Conservation (phyloP, 2,329 filamentous ascomycete genomes). For the Macrophomina tecta region DNA sequence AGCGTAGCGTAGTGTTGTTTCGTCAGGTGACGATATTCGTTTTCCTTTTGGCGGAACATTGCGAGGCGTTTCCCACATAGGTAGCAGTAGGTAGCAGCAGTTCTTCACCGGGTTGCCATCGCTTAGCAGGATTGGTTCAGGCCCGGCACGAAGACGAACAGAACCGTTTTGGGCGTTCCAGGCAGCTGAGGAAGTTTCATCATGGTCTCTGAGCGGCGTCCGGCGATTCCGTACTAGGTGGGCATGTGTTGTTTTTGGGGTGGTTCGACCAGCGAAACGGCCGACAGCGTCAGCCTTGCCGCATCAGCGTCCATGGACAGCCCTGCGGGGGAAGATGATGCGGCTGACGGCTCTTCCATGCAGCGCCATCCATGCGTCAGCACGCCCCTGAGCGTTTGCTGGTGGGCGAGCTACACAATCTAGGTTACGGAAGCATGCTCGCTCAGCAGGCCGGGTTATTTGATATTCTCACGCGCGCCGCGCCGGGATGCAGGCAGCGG, state of each 20-base stretch:
- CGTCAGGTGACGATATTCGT: constrained; percentile 3
- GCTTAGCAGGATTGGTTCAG: constrained; percentile 14
- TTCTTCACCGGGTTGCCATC: constrained; percentile 22
- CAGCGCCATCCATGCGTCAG: background rate
- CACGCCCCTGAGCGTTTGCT: constrained; percentile 7
- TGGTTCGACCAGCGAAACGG: constrained; percentile 15
- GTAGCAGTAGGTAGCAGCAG: constrained; percentile 26
- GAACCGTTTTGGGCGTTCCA: constrained; percentile 21
- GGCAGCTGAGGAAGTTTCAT: constrained; percentile 11
- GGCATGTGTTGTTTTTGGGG: constrained; percentile 3
- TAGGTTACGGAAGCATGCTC: constrained; percentile 5
- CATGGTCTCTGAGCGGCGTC: constrained; percentile 7
- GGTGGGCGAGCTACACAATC: background rate
- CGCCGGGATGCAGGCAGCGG: constrained; percentile 12
- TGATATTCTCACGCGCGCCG: constrained; percentile 18
- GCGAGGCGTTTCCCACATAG: constrained; percentile 25
- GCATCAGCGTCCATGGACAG: constrained; percentile 5
- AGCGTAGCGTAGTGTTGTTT: constrained; percentile 22
- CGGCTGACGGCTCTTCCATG: constrained; percentile 21
- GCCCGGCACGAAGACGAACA: constrained; percentile 22
- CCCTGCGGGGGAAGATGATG: background rate
- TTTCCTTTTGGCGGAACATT: constrained; percentile 22
- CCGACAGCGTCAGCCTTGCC: constrained; percentile 12
- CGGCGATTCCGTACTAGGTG: constrained; percentile 14
- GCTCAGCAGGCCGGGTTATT: constrained; percentile 17